Percentiles rank a stretch among this genome's conserved stretches.
phyloP scores from a whole-genome alignment of 1,139 yeast genomes.

The Kodamaea sp. region DNA sequence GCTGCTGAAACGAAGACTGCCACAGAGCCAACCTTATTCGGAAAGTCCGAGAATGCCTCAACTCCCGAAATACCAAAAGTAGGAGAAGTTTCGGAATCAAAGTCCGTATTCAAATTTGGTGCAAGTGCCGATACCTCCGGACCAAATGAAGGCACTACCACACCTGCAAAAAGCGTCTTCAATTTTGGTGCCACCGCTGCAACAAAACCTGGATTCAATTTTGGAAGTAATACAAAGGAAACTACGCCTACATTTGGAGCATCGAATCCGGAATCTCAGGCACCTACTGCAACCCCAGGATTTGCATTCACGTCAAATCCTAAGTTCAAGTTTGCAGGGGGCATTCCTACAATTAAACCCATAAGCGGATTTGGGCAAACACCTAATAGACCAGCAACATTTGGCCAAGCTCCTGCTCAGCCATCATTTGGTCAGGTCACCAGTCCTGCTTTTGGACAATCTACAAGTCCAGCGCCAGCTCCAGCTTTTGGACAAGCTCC shows the following conservation, averaged over 20 bases:
- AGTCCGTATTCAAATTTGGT: slow-evolving; percentile 7
- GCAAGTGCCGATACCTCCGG: background rate
- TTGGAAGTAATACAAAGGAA: slow-evolving; percentile 5
- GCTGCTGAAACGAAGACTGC: slow-evolving; percentile 4
- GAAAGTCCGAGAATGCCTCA: slow-evolving; percentile 1
- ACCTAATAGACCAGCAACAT: slow-evolving; percentile 2
- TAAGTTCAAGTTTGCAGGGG: slow-evolving; percentile 14
- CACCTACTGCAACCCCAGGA: slow-evolving; percentile 7
- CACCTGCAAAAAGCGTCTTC: slow-evolving; percentile 6
- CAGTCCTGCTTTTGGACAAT: slow-evolving; percentile 5
- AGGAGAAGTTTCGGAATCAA: slow-evolving; percentile 1
- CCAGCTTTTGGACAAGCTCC: slow-evolving; percentile 1
- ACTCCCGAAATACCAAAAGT: slow-evolving; percentile 1
- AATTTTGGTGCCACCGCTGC: slow-evolving; percentile 1
- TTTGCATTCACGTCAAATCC: slow-evolving; percentile 9
- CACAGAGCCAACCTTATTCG: slow-evolving; percentile 8
- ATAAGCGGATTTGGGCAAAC: slow-evolving; percentile 6
- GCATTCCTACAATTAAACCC: slow-evolving; percentile 9
- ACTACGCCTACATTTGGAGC: slow-evolving; percentile 14
- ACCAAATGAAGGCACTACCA: no score
- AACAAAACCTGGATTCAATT: slow-evolving; percentile 4
- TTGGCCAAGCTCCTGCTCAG: slow-evolving; percentile 4
- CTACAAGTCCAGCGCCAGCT: slow-evolving; percentile 4
- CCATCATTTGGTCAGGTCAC: slow-evolving; percentile 1
- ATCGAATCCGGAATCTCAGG: slow-evolving; percentile 2